Conservation (phyloP, 2,329 filamentous ascomycete species). For the Parafenestella ontariensis region DNA sequence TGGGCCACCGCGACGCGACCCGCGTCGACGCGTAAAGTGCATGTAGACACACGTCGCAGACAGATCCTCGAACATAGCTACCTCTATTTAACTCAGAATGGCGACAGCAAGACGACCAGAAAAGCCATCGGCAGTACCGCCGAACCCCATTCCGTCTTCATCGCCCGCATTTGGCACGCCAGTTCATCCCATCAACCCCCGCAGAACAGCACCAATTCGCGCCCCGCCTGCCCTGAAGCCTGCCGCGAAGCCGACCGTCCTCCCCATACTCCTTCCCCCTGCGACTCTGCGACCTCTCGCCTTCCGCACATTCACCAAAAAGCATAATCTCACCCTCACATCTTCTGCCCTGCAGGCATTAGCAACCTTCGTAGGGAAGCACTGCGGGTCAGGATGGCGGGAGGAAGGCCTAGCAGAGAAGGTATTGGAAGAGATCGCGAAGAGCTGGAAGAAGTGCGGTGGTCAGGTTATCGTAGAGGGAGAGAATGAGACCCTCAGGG, state of each 20-base stretch:
- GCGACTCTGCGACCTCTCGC: conserved; percentile 87
- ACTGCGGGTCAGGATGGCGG: conserved; percentile 95
- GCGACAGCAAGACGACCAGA: conserved; percentile 39
- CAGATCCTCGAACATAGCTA: too few species aligned
- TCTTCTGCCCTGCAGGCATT: conserved; percentile 85
- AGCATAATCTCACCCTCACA: conserved; percentile 91
- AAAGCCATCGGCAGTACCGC: conserved; percentile 36
- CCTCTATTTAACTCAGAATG: conserved; percentile 19
- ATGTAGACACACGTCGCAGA: background rate
- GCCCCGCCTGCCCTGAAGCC: conserved; percentile 59
- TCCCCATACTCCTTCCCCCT: conserved; percentile 89
- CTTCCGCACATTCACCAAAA: conserved; percentile 96
- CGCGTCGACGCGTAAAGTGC: conserved; percentile 35
- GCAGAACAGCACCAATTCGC: conserved; percentile 49
- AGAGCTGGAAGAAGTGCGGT: conserved; percentile 88
- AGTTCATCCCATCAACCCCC: conserved; percentile 74
- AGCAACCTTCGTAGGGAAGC: conserved; percentile 86
- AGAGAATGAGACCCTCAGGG: conserved; percentile 70
- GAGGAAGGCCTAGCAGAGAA: conserved; percentile 93
- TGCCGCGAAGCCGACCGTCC: conserved; percentile 65
- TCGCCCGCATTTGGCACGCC: conserved; percentile 92
- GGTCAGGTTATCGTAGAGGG: conserved; percentile 93
- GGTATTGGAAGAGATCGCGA: conserved; percentile 89
- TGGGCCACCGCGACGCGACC: conserved; percentile 18
- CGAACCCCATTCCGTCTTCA: conserved; percentile 78